Percentiles rank a stretch among this genome's conserved stretches.
These are phyloP conservation scores for Andrographis paniculata DNA, from an alignment of 305 asterid species.

Conservation along the genomic window DNA sequence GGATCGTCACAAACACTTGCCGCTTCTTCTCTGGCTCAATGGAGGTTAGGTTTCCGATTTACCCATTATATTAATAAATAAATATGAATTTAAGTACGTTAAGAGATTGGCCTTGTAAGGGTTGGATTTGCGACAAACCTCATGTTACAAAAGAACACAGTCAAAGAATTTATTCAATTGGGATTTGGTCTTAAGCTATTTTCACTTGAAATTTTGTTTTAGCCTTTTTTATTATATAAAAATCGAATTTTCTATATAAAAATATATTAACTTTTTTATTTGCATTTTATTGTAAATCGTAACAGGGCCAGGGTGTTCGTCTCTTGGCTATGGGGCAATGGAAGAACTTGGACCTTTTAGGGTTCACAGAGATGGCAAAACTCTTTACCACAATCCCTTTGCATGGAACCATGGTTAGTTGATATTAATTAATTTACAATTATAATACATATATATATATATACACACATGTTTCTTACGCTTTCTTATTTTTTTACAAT, in stretches of 20 bases:
- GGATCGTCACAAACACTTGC: slow-evolving; percentile 25
- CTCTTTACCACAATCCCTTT: slow-evolving; percentile 45
- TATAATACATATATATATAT: background rate
- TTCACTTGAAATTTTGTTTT: no score
- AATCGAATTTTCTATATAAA: no score
- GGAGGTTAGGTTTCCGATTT: slow-evolving; percentile 25
- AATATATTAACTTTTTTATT: no score
- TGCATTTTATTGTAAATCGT: no score
- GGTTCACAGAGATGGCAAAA: slow-evolving; percentile 58
- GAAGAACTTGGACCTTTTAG: slow-evolving; percentile 71
- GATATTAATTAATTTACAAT: background rate
- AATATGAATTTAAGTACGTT: background rate
- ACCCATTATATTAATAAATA: background rate
- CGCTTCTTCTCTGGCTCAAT: slow-evolving; percentile 45
- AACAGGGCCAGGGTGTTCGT: slow-evolving; percentile 73
- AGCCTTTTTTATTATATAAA: no score
- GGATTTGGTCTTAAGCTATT: no score
- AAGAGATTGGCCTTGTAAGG: background rate
- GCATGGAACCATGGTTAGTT: slow-evolving; percentile 57
- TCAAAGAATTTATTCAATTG: no score
- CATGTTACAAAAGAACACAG: no score
- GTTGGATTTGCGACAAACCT: no score
- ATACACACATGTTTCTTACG: no score
- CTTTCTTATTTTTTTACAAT: no score
- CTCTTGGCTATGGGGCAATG: slow-evolving; percentile 77